Evolutionary conservation across 371 early-diverging fungal species (phyloP), one percentile per base, ranked within the genome.

Genomic region (Capillidium rhysosporum): DNA sequence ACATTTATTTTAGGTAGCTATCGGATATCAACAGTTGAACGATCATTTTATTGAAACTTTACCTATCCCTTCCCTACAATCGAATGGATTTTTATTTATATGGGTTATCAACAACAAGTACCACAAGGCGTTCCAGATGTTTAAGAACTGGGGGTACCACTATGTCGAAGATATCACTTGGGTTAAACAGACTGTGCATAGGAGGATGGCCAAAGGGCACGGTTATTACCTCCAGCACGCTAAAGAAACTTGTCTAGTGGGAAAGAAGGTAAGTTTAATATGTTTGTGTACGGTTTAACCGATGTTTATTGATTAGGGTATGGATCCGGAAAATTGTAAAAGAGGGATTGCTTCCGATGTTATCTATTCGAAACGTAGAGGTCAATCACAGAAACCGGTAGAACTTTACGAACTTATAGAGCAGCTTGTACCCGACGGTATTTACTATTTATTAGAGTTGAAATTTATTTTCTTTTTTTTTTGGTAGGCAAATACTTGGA

Each of bases 51-150:
- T 92, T 51, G 90, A 89, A 57, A 79, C 80, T n/a, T 68, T 92
- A 12, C 93, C 93, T 14, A 84, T 92, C 45, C 79, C 75, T 7
- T 71, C 78, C 58, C 75, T 92, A 45, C 86, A 86, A 59, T 69
- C 70, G 29, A 80, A 86, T 54, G 93, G 93, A 16, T 89, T 91
- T 60, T 71, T 91, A 9, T 92, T 92, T 61, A 86, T 92, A 46
- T 92, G 93, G 93, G 92, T 91, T 24, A 91, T 92, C 66, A 92
- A 92, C 66, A 86, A 85, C 76, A 92, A 91, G 66, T 92, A 87
- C 65, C 80, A 82, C 49, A 86, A 82, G 61, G 91, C 90, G 1
- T 89, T 92, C 61, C 87, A 86, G 59, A 61, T 91, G 52, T 84
- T 93, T 84, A 80, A 80, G 63, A 76, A 77, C 63, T 93, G 93